phyloP scores from a whole-genome alignment of 1,284 basidiomycete genomes.

The Ustilago hordei region DNA sequence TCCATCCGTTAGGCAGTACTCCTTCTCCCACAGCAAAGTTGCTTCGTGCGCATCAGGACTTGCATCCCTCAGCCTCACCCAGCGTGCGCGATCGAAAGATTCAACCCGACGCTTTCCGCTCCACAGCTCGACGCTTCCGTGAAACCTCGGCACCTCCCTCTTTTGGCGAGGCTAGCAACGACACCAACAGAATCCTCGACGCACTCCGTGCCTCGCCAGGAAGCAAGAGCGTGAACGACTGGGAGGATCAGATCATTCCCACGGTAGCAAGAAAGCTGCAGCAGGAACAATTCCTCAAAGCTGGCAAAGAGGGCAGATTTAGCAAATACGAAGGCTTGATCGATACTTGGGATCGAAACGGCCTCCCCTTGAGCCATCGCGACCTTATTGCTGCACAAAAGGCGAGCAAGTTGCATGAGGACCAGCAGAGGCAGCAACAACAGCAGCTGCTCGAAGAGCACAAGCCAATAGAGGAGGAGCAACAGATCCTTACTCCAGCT shows the following conservation, averaged over 20 bases:
- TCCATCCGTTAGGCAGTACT: constrained; percentile 52
- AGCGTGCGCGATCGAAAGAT: constrained; percentile 14
- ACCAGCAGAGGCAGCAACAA: constrained; percentile 20
- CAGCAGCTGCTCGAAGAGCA: constrained; percentile 12
- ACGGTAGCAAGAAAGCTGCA: constrained; percentile 55
- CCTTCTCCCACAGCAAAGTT: constrained; percentile 32
- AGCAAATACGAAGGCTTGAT: constrained; percentile 56
- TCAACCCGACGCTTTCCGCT: constrained; percentile 48
- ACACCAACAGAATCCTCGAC: background rate
- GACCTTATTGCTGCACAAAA: constrained; percentile 27
- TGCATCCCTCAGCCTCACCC: constrained; percentile 6
- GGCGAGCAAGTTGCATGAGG: constrained; percentile 22
- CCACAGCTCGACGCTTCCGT: constrained; percentile 12
- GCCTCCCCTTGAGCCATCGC: constrained; percentile 51
- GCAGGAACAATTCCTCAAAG: constrained; percentile 45
- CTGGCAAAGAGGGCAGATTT: constrained; percentile 26
- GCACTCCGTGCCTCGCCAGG: constrained; percentile 24
- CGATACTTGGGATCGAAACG: constrained; percentile 61
- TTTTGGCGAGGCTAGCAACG: constrained; percentile 12
- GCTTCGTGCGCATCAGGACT: constrained; percentile 25
- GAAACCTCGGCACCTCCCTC: constrained; percentile 39
- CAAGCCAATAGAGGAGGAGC: constrained; percentile 8
- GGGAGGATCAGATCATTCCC: constrained; percentile 62
- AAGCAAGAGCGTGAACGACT: constrained; percentile 44
- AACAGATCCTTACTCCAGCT: constrained; percentile 15